A percentile compares a stretch with the other conserved stretches of the same genome.
phyloP scores from a whole-genome alignment of 1,139 yeast genomes.

The Lodderomyces orthopsilosis region DNA sequence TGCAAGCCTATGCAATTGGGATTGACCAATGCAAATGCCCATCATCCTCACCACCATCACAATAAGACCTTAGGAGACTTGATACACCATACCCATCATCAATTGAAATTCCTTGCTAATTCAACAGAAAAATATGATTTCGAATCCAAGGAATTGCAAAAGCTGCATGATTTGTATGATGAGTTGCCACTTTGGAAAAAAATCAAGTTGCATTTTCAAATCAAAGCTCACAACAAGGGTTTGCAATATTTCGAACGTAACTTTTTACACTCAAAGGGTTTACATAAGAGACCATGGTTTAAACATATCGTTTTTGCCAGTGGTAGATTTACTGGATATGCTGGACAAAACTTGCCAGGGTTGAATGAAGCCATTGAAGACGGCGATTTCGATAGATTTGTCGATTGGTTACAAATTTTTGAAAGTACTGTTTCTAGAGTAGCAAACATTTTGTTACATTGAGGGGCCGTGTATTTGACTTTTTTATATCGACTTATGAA shows the following conservation, averaged over 20 bases:
- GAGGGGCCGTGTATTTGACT: background rate
- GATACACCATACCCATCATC: constrained; percentile 23
- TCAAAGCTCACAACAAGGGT: constrained; percentile 39
- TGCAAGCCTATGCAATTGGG: constrained; percentile 10
- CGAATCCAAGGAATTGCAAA: constrained; percentile 31
- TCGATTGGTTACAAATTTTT: constrained; percentile 57
- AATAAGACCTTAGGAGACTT: constrained; percentile 29
- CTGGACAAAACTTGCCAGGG: constrained; percentile 77
- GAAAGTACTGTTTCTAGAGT: constrained; percentile 35
- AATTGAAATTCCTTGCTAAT: constrained; percentile 26
- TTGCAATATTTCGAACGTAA: constrained; percentile 61
- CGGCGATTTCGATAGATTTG: constrained; percentile 48
- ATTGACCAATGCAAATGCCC: constrained; percentile 13
- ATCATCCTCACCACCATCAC: constrained; percentile 6
- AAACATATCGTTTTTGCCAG: constrained; percentile 82
- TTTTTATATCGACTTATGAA: background rate
- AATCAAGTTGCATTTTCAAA: constrained; percentile 33
- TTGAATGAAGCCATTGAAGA: constrained; percentile 80
- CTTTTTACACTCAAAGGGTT: constrained; percentile 63
- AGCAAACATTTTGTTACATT: constrained; percentile 8
- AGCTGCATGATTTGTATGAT: constrained; percentile 32
- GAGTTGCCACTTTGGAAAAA: constrained; percentile 41
- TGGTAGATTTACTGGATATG: constrained; percentile 79
- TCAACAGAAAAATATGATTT: constrained; percentile 37
- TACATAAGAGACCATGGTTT: constrained; percentile 74